Evolutionary conservation across 345 rosid species (phyloP), one percentile per base, ranked within the genome.

Genomic region (Acer campestre): DNA sequence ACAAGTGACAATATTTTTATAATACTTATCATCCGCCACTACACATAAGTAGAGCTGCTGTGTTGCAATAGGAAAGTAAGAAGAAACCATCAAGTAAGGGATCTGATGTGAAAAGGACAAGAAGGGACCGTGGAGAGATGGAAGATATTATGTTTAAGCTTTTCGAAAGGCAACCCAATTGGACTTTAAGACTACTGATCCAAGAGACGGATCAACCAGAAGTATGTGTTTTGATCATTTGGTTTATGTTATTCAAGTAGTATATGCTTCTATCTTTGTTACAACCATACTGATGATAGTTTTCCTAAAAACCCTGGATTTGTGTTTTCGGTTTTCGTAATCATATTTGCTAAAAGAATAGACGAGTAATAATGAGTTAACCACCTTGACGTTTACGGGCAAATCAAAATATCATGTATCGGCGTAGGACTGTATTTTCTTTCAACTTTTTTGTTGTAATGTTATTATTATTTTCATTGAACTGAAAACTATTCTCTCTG

Each of bases 141-240:
- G 93, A 86, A 79, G 92, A 81, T 4, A 89, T 93, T 58, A 93
- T 90, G 97, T 93, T 95, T 79, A 95, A 93, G 87, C 97, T 92
- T 40, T 93, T 95, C 38, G 98, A 95, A 83, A 90, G 94, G 82
- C 97, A 95, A 85, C 72, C 93, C 4, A 92, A 95, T 79, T 95
- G 98, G 97, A 90, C 93, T 63, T 69, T 90, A 68, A 88, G 90
- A 77, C 92, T 80, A 67, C 89, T 95, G 48, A 89, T 95, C 82
- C 92, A 90, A 59, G 94, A 95, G 86, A 95, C 98, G 0, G 93
- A 93, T 76, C 98, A 93, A 74, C 98, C 98, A 44, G 98, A 89
- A 87, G 97, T 93, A 89, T 59, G 87, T 67, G 27, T 35, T 61
- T 61, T 35, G 16, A 29, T 79, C 70, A 35, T 48, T 76, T 64